These are phyloP conservation scores for Cyberlindnera nakhonratchasimensis DNA, from an alignment of 805 yeast species.

Conservation along the genomic window DNA sequence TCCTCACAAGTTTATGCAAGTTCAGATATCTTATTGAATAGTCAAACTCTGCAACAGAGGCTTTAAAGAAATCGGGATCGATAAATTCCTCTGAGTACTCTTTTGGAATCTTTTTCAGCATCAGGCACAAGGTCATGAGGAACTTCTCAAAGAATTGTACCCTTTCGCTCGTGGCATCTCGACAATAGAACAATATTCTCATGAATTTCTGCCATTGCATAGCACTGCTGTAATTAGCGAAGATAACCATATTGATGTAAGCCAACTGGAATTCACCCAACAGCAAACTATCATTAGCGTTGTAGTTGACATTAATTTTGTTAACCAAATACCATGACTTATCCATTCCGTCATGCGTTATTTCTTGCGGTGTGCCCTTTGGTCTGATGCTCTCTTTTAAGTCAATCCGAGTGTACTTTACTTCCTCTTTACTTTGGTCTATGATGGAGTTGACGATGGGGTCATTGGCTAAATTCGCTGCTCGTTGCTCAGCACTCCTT, in stretches of 20 bases:
- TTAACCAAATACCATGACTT: conserved; percentile 55
- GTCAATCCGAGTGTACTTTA: conserved; percentile 42
- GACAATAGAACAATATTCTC: conserved; percentile 39
- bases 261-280: conserved; percentile 54
- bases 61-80: conserved; percentile 20
- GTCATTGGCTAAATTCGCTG: conserved; percentile 27
- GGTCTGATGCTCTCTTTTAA: conserved; percentile 37
- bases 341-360: conserved; percentile 54
- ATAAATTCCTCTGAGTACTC: conserved; percentile 41
- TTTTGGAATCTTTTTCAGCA: conserved; percentile 39
- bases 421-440: conserved; percentile 34
- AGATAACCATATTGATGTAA: conserved; percentile 44
- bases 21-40: conserved; percentile 26
- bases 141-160: conserved; percentile 31
- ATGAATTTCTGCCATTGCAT: conserved; percentile 60
- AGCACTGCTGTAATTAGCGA: conserved; percentile 62
- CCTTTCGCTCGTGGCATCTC: conserved; percentile 27
- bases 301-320: conserved; percentile 27
- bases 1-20: conserved; percentile 18
- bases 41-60: conserved; percentile 23
- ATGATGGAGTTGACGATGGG: conserved; percentile 31
- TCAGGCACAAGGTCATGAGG: conserved; percentile 32
- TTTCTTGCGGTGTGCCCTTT: conserved; percentile 35
- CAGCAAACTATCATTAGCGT: conserved; percentile 30
- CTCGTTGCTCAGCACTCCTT: conserved; percentile 28